Evolutionary conservation across 495 filamentous ascomycete species (phyloP), one percentile per base, ranked within the genome.

Genomic region (Astrothelium macrocarpum): DNA sequence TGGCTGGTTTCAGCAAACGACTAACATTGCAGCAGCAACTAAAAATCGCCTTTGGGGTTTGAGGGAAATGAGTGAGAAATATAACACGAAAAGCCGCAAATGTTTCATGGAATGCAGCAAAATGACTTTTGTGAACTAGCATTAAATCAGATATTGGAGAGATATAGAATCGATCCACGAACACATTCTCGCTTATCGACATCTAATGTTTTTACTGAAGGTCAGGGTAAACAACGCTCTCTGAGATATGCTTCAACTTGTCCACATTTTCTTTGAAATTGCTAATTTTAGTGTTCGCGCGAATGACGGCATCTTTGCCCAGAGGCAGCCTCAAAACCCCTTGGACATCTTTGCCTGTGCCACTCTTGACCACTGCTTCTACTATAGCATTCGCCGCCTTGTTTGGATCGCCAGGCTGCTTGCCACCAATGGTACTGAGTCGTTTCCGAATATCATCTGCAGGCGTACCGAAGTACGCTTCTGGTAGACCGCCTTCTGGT

Each of bases 361-460:
- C 62, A 2, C n/a, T 29, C 11, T 63, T 49, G 3, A 62, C 62
- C 1, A 68, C 63, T 26, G 62, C 66, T 34, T 68, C 66, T 4
- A 68, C 59, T 53, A 68, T 64, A 3, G 59, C 63, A 32, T 65
- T 1, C 2, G 62, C 66, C 2, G 66, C 66, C 32, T 68, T 68
- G 4, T 39, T 63, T 29, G 66, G 66, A 65, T 68, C 66, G 14
- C 66, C 66, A 28, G 62, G 59, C 43, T 68, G 66, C 29, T 53
- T 58, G 1, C 63, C 63, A 62, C 65, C 56, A 20, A 56, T 63
- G 23, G 45, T 32, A 18, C 53, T 65, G 32, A 68, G 61, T 1
- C 63, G 42, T 32, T 65, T 39, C 3, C 36, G 31, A 39, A 43
- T 59, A 53, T 59, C 26, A 34, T 67, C 65, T 4, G 65, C 31